Evolutionary conservation across 345 rosid genomes (phyloP).

Genomic region (Eucalyptus marginata): DNA sequence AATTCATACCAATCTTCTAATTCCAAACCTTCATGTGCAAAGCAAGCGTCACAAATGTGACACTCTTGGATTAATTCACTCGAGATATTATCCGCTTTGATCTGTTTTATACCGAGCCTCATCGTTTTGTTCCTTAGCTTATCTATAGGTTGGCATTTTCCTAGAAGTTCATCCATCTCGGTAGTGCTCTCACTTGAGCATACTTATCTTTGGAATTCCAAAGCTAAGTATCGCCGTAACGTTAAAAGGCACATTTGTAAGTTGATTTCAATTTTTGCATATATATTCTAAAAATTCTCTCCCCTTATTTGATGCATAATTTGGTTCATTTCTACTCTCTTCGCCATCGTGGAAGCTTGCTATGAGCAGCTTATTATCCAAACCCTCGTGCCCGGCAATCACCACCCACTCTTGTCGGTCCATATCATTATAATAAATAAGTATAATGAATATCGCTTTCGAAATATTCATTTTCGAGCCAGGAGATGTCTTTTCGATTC

Average conservation of each 20-base stretch:
- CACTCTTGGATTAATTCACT: not conserved
- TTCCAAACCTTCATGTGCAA: not conserved
- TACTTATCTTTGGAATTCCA: not conserved
- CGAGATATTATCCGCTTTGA: not conserved
- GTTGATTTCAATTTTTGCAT: not conserved
- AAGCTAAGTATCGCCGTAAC: not conserved
- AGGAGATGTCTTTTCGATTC: not conserved
- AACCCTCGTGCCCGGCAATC: not conserved
- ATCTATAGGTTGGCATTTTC: not conserved
- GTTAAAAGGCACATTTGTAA: rapidly evolving
- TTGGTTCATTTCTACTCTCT: not conserved
- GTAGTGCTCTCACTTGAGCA: not conserved
- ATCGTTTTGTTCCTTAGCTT: not conserved
- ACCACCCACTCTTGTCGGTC: not conserved
- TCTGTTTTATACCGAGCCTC: rapidly evolving
- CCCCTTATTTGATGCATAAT: not conserved
- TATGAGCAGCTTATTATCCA: not conserved
- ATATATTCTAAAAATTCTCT: not conserved
- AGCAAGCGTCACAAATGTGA: not conserved
- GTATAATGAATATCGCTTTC: not conserved
- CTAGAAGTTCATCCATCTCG: not conserved
- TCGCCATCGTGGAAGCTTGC: rapidly evolving
- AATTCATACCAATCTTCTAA: not conserved
- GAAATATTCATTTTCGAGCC: not conserved
- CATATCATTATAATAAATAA: not conserved